Evolutionary conservation across 805 yeast species (phyloP), one percentile per base, ranked within the genome.

Genomic region (Helenozyma rhizophorensis): DNA sequence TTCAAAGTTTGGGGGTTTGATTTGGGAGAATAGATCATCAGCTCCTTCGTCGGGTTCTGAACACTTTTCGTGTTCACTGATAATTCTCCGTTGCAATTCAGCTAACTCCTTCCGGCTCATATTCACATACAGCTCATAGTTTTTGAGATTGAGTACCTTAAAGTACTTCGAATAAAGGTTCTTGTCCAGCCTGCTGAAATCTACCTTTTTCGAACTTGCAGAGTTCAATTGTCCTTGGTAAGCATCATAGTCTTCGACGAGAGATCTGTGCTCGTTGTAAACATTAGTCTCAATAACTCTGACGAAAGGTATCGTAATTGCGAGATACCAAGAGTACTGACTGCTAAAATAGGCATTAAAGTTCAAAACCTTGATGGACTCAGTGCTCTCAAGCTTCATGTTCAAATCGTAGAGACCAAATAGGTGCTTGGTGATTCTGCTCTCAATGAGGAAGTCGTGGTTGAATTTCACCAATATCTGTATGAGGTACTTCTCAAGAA

Each of bases 401-500:
- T 42, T 50, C 5, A 44, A 35, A 18, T 42, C 36, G 45, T 48
- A 56, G 10, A 35, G 38, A 10, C 45, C 38, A 34, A 54, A 64
- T 13, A 65, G 43, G 10, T 32, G 31, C 9, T 36, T 33, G 2
- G 58, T 42, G 9, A 55, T 33, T 21, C 57, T 40, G 21, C 42
- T 29, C 23, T 60, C 65, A 7, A 66, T 43, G 10, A 62, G 36
- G 3, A 54, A 55, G 37, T 63, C 60, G 32, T 50, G 48, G 40
- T 55, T 50, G 23, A 64, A 43, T 37, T 65, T 65, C 11, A 55
- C 38, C 23, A 63, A 42, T 10, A 65, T 57, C 23, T 66, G 67
- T 17, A 66, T 51, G 29, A 49, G 54, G 39, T 66, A 67, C 30
- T 53, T 60, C 28, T 67, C 72, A 33, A 67, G 50, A 14, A 65